These are phyloP conservation scores for Effrenium voratum DNA, from an alignment of 73 alveolate genomes.

Conservation along the genomic window DNA sequence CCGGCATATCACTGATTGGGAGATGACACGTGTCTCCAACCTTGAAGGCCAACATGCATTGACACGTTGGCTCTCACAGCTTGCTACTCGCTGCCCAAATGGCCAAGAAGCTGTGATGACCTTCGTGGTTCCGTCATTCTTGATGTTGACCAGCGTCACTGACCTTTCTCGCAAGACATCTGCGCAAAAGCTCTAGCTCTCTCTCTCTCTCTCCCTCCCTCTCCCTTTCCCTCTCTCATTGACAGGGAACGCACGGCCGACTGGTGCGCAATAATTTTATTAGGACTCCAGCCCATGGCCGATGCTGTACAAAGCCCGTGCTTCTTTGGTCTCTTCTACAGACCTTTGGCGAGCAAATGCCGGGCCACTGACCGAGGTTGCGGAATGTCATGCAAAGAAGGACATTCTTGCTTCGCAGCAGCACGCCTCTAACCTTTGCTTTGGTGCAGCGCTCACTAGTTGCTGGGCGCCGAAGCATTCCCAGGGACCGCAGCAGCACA, in stretches of 20 bases:
- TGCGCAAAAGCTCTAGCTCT: too few species aligned
- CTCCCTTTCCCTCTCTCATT: too few species aligned
- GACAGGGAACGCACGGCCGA: too few species aligned
- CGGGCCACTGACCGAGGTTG: neutral
- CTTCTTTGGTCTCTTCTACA: slow-evolving; percentile 40
- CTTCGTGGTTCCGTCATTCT: slow-evolving; percentile 63
- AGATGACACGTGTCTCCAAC: slow-evolving; percentile 68
- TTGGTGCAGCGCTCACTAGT: neutral
- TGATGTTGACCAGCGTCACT: slow-evolving; percentile 75
- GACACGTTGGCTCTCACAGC: neutral
- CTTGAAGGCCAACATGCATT: neutral
- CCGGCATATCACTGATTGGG: slow-evolving; percentile 65
- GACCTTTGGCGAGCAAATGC: slow-evolving; percentile 6
- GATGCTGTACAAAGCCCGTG: slow-evolving; percentile 63
- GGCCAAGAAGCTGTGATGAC: slow-evolving; percentile 45
- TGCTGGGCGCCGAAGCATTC: neutral
- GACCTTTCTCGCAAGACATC: slow-evolving; percentile 13
- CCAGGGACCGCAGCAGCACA: slow-evolving; percentile 70
- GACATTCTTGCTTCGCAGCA: neutral
- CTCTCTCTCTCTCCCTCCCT: too few species aligned
- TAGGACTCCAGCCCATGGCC: slow-evolving; percentile 47
- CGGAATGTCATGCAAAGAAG: neutral
- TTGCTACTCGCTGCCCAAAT: neutral
- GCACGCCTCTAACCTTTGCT: neutral
- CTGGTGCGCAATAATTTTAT: too few species aligned